phyloP scores from a whole-genome alignment of 805 yeast genomes.

The Metschnikowia dekortorum region DNA sequence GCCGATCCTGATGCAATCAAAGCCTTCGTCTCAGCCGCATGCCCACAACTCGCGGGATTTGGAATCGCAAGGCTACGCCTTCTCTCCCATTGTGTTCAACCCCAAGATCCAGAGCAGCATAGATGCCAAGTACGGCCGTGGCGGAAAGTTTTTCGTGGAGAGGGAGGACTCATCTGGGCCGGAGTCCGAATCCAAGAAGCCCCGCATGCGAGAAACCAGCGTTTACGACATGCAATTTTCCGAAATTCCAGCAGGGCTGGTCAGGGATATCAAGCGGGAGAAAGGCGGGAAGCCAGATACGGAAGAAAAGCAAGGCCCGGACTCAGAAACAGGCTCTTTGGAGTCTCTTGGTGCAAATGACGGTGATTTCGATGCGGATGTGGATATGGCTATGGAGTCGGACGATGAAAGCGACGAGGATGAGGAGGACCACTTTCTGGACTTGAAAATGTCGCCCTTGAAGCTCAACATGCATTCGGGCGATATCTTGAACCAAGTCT shows the following conservation, averaged over 20 bases:
- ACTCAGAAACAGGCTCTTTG: too few relatives aligned
- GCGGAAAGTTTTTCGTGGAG: slow-evolving; percentile 81
- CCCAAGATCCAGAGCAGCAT: slow-evolving; percentile 72
- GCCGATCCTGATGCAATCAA: slow-evolving; percentile 33
- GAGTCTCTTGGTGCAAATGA: background rate
- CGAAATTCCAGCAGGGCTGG: background rate
- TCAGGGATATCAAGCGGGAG: background rate
- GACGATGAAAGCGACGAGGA: slow-evolving; percentile 17
- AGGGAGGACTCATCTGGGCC: slow-evolving; percentile 22
- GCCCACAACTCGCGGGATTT: background rate
- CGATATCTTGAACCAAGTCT: slow-evolving; percentile 3
- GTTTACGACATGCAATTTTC: slow-evolving; percentile 2
- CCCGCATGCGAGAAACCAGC: slow-evolving; percentile 12
- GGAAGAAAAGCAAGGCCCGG: background rate
- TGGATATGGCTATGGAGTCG: slow-evolving; percentile 8
- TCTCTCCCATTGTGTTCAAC: slow-evolving; percentile 78
- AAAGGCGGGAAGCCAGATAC: background rate
- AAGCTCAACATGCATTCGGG: slow-evolving; percentile 10
- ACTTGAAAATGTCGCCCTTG: slow-evolving; percentile 8
- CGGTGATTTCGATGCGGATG: slow-evolving; percentile 4
- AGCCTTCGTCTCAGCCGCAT: background rate
- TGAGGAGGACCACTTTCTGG: slow-evolving; percentile 8
- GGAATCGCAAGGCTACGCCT: slow-evolving; percentile 46
- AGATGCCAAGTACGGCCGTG: slow-evolving; percentile 81
- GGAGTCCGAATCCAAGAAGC: slow-evolving; percentile 8